Evolutionary conservation across 164 flowering plant species (phyloP), one percentile per base, ranked within the genome.

Genomic region (Chimonanthus praecox): DNA sequence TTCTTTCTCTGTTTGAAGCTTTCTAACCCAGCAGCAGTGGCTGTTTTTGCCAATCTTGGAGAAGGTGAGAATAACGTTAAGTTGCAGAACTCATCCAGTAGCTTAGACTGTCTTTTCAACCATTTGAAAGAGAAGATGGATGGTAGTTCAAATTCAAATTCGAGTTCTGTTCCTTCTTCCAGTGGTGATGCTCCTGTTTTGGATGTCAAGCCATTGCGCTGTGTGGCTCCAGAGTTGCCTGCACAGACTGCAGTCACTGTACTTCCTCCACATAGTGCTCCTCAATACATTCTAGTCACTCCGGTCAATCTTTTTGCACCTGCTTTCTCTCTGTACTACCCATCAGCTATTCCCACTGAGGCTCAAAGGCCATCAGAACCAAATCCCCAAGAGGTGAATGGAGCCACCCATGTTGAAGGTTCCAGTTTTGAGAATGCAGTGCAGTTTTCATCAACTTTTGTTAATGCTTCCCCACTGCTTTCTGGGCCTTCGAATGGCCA

Each of bases 191-290:
- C 33, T 33, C 33, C 33, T 33, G 33, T 94, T 61, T 75, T 88
- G 75, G 83, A 89, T 81, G 90, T 94, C 16, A 91, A 75, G 78
- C 98, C 98, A 2, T 75, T 91, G 77, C 82, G 95, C 33, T 67
- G 81, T 70, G 82, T 94, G 71, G 85, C 64, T 51, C 98, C 98
- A 0, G 72, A 87, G 67, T 89, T 91, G 77, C 88, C 94, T 16
- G 72, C 83, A 48, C 74, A 84, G 6, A 71, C 78, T 3, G 81
- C 81, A 50, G 44, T 58, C 70, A 68, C 83, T 60, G 47, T 84
- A 16, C 60, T 64, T 75, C 71, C 78, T 68, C 9, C 69, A 3
- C 43, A 82, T 77, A 4, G 81, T 72, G 74, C 85, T 49, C 78
- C 90, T 7, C 86, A 88, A 0, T 87, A 86, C 82, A 84, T 80